These are phyloP conservation scores for Celoporthe dispersa DNA, from an alignment of 2,329 filamentous ascomycete genomes.

Conservation along the genomic window DNA sequence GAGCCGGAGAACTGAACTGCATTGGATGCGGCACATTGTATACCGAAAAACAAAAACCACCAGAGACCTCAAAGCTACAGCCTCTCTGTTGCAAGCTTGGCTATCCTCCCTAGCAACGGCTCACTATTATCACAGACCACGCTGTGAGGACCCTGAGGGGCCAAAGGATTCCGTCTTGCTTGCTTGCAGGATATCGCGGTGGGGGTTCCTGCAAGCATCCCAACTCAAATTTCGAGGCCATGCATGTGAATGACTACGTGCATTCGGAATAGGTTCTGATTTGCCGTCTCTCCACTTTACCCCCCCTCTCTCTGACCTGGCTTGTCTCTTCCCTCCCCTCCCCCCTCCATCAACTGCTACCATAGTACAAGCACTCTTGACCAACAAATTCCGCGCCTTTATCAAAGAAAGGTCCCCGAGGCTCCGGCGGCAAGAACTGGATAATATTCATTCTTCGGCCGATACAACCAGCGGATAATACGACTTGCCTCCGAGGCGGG, in stretches of 20 bases:
- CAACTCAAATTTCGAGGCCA: not conserved
- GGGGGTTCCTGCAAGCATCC: not conserved
- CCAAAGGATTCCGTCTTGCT: not conserved
- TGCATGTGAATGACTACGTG: conserved; percentile 8
- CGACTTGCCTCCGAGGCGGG: not conserved
- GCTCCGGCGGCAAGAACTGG: not conserved
- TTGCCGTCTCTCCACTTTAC: not conserved
- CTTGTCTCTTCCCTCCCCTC: too few relatives aligned
- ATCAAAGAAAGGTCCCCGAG: not conserved
- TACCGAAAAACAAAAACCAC: not conserved
- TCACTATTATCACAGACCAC: not conserved
- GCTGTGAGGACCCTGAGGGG: not conserved
- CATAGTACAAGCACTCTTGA: not conserved
- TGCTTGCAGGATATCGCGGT: not conserved
- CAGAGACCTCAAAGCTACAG: not conserved
- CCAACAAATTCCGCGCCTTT: not conserved
- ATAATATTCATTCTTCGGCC: not conserved
- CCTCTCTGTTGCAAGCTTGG: not conserved
- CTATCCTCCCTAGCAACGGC: not conserved
- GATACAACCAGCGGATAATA: conserved; percentile 1
- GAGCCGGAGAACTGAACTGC: not conserved
- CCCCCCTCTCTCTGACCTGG: not conserved
- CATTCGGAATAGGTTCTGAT: not conserved
- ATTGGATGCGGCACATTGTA: not conserved
- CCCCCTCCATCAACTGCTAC: not conserved